Base-by-base conservation (phyloP, 2,329 filamentous ascomycete genomes). In the Elsinoe perseae region DNA sequence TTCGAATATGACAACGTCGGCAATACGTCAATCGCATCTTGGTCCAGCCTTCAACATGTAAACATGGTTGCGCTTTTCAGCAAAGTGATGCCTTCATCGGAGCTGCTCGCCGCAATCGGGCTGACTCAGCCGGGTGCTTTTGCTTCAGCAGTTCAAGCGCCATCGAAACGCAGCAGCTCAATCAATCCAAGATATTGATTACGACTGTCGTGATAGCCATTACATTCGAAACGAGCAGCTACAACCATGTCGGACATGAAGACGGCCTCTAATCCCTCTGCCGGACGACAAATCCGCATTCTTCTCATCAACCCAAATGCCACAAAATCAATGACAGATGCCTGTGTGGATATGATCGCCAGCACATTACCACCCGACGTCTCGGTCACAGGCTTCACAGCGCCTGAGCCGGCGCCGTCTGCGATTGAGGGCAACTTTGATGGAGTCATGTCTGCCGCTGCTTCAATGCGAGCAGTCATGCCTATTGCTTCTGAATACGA, bases 361-460 rank as follows among this genome's bases (percentile, higher is more conserved):
- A 64, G 69, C 1, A 75, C 72, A 12, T 67, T 80, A 0, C 75
- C 77, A 1, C 68, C 73, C 4, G 69, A 76, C 59, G 74, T 79
- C 44, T 70, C 70, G 28, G 69, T 80, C 1, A 69, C 72, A 9
- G 75, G 74, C 20, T 80, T 80, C 67, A 80, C 78, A 3, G 70
- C 75, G 0, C 75, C 78, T 0, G 61, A 70, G 20, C 73, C 74
- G 1, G 72, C 75, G 0, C 77, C 77, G 0, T 75, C 73, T 12
- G 77, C 77, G 2, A 75, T 80, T 27, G 77, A 81, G 66, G 72
- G 74, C 36, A 68, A 70, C 55, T 72, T 76, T 23, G 77, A 80
- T 64, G 74, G 72, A 44, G 69, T 78, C 38, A 72, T 80, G 58
- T 77, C 74, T 4, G 73, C 77, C 0, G 77, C 76, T 3, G 73